Evolutionary conservation across 208 protist species (phyloP).

Genomic region (Trypanosoma scelopori): DNA sequence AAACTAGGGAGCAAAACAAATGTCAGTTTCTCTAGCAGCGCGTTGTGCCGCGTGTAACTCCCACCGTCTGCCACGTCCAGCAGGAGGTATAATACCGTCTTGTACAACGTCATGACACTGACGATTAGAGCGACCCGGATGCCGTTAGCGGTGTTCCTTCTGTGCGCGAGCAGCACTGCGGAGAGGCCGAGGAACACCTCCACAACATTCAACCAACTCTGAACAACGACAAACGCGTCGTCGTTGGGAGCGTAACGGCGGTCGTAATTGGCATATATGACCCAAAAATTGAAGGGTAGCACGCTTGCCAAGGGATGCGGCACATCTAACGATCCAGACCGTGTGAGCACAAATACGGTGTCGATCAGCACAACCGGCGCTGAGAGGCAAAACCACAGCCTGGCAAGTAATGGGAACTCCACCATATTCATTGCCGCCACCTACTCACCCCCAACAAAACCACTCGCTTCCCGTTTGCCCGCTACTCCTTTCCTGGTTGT

Average conservation of each 20-base stretch:
- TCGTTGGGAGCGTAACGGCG: slow-evolving; percentile 74
- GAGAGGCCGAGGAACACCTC: slow-evolving; percentile 60
- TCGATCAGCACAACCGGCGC: slow-evolving; percentile 67
- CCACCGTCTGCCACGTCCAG: slow-evolving; percentile 64
- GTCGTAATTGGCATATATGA: slow-evolving; percentile 72
- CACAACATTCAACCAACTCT: slow-evolving; percentile 77
- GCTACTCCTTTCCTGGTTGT: too few species aligned
- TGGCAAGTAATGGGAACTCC: slow-evolving; percentile 47
- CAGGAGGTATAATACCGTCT: slow-evolving; percentile 73
- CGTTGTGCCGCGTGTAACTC: slow-evolving; percentile 73
- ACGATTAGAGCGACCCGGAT: slow-evolving; percentile 53
- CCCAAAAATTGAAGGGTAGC: slow-evolving; percentile 62
- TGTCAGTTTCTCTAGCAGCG: slow-evolving; percentile 36
- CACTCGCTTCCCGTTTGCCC: not conserved
- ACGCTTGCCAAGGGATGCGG: slow-evolving; percentile 52
- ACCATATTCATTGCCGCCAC: slow-evolving; percentile 31
- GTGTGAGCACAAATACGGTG: slow-evolving; percentile 66
- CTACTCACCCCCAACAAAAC: not conserved
- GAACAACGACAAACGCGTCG: slow-evolving; percentile 82
- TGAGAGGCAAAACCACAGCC: slow-evolving; percentile 59
- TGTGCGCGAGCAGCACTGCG: slow-evolving; percentile 33
- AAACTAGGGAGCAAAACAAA: slow-evolving; percentile 59
- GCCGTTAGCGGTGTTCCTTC: slow-evolving; percentile 14
- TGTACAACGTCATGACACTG: slow-evolving; percentile 77
- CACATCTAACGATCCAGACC: slow-evolving; percentile 18